phyloP scores from a whole-genome alignment of 495 filamentous ascomycete genomes.

The Bathelium albidoporum region DNA sequence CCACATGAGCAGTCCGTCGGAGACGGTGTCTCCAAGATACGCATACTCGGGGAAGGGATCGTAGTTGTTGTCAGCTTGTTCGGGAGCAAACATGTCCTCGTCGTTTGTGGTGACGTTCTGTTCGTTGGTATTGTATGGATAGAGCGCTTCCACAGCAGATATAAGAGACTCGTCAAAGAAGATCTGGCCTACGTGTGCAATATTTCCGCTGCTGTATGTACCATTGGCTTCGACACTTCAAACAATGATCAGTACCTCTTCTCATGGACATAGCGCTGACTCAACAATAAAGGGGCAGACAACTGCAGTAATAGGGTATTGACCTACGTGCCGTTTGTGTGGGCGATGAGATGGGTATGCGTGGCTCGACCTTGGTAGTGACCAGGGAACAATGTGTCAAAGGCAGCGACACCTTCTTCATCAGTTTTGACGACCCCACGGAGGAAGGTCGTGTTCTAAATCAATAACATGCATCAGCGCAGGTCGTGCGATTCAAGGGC shows the following conservation, averaged over 20 bases:
- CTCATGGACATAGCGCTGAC: neutral
- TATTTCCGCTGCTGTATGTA: constrained; percentile 39
- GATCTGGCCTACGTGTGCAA: constrained; percentile 50
- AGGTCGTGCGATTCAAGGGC: neutral
- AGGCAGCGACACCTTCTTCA: constrained; percentile 44
- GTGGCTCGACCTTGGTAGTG: constrained; percentile 51
- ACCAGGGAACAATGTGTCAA: constrained; percentile 50
- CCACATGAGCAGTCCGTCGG: constrained; percentile 47
- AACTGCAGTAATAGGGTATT: constrained; percentile 2
- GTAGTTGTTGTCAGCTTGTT: constrained; percentile 40
- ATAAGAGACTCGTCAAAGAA: constrained; percentile 55
- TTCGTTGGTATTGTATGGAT: constrained; percentile 47
- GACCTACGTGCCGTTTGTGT: constrained; percentile 9
- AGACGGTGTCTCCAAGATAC: constrained; percentile 39
- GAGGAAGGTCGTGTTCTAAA: constrained; percentile 35
- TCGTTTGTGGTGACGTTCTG: constrained; percentile 42
- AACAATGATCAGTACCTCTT: constrained; percentile 16
- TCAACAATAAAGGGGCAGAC: neutral
- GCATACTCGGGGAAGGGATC: constrained; percentile 51
- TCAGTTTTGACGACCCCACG: constrained; percentile 44
- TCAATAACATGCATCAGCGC: constrained; percentile 26
- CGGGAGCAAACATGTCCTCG: constrained; percentile 41
- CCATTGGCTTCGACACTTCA: constrained; percentile 31
- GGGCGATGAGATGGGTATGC: constrained; percentile 41
- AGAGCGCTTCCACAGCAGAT: constrained; percentile 41